Conservation (phyloP, 768 basidiomycete genomes). For the Boletus vinaceobasis region DNA sequence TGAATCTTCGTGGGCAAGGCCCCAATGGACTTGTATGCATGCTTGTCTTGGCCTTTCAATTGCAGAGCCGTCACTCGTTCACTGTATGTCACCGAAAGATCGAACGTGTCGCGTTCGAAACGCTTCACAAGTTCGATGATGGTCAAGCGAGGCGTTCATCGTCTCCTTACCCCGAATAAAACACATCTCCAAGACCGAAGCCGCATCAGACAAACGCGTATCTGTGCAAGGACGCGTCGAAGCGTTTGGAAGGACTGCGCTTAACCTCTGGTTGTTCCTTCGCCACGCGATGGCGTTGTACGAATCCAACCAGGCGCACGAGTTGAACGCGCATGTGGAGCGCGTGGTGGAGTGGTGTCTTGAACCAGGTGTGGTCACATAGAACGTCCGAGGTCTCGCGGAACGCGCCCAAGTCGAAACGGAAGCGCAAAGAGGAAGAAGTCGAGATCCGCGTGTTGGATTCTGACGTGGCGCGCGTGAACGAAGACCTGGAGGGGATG, state of each 20-base stretch:
- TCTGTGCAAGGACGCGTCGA: slow-evolving; percentile 20
- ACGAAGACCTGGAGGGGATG: slow-evolving; percentile 17
- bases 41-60: background rate
- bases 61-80: background rate
- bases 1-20: slow-evolving; percentile 74
- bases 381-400: background rate
- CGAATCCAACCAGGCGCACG: slow-evolving; percentile 46
- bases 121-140: slow-evolving; percentile 64
- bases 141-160: slow-evolving; percentile 46
- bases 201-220: background rate
- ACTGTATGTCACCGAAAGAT: slow-evolving; percentile 64
- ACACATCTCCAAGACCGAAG: slow-evolving; percentile 64
- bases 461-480: slow-evolving; percentile 31
- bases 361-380: slow-evolving; percentile 35
- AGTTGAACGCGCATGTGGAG: slow-evolving; percentile 63
- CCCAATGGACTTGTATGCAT: slow-evolving; percentile 85
- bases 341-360: slow-evolving; percentile 62
- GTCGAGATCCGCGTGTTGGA: slow-evolving; percentile 11
- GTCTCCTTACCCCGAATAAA: slow-evolving; percentile 77
- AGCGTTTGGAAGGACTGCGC: slow-evolving; percentile 61
- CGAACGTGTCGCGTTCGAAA: slow-evolving; percentile 76
- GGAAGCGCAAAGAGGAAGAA: background rate
- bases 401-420: background rate
- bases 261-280: slow-evolving; percentile 84
- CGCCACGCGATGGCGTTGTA: slow-evolving; percentile 67